A percentile compares a stretch with the other conserved stretches of the same genome.
Conservation (phyloP, 2,329 filamentous ascomycete genomes). For the Aspergillus spinulosporus region DNA sequence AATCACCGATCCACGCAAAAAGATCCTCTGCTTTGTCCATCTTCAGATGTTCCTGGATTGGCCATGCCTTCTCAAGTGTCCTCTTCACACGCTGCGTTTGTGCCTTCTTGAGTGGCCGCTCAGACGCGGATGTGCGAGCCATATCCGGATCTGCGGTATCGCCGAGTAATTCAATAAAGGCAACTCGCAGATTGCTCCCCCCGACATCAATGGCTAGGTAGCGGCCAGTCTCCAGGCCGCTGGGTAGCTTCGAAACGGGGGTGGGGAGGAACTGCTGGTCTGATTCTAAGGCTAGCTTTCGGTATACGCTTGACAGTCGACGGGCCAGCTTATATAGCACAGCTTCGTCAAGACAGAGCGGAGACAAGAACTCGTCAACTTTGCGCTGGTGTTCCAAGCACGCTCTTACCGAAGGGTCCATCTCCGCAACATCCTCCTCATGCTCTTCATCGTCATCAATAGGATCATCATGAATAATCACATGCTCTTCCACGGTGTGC, state of each 20-base stretch:
- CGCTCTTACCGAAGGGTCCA: slow-evolving; percentile 32
- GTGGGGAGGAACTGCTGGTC: slow-evolving; percentile 51
- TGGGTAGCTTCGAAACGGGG: slow-evolving; percentile 49
- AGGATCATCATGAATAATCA: slow-evolving; percentile 30
- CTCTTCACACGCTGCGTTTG: slow-evolving; percentile 49
- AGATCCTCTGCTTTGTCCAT: slow-evolving; percentile 70
- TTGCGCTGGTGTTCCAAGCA: slow-evolving; percentile 34
- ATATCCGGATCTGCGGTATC: slow-evolving; percentile 43
- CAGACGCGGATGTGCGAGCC: slow-evolving; percentile 33
- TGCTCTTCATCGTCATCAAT: slow-evolving; percentile 39
- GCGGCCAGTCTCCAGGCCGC: slow-evolving; percentile 54
- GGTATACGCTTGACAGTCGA: slow-evolving; percentile 48
- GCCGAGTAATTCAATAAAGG: slow-evolving; percentile 56
- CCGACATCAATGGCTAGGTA: slow-evolving; percentile 60
- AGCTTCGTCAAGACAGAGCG: slow-evolving; percentile 43
- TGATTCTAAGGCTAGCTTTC: slow-evolving; percentile 46
- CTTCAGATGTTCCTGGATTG: slow-evolving; percentile 56
- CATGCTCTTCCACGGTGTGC: slow-evolving; percentile 32
- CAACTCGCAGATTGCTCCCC: slow-evolving; percentile 57
- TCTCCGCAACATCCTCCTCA: slow-evolving; percentile 32
- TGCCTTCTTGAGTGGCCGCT: slow-evolving; percentile 47
- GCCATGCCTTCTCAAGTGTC: slow-evolving; percentile 54
- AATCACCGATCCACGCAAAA: slow-evolving; percentile 78
- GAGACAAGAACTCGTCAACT: slow-evolving; percentile 44
- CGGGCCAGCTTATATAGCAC: slow-evolving; percentile 48